phyloP scores from a whole-genome alignment of 441 rosid genomes.

The Gossypium gossypioides region DNA sequence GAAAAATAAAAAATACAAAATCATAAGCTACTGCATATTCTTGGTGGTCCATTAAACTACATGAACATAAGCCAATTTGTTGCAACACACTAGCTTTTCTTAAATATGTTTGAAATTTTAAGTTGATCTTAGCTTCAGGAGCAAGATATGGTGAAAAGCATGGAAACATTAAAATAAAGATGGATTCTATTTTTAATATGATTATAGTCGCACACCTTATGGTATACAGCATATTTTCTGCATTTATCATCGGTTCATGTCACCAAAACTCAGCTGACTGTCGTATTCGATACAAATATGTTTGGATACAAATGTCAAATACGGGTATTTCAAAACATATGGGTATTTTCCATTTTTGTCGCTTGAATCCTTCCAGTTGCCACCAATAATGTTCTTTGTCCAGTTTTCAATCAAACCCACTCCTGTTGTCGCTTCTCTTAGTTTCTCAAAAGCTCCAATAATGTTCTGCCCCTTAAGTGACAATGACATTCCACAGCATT shows the following conservation, averaged over 20 bases:
- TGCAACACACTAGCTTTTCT: not conserved
- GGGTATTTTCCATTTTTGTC: too few species aligned
- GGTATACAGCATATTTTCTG: too few species aligned
- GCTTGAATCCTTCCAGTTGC: not conserved
- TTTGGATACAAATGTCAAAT: too few species aligned
- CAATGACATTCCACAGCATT: constrained; percentile 1
- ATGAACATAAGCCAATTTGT: not conserved
- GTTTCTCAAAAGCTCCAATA: not conserved
- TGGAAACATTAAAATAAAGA: too few species aligned
- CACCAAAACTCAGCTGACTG: too few species aligned
- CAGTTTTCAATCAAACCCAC: constrained; percentile 1
- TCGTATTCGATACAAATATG: too few species aligned
- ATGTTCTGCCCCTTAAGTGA: not conserved
- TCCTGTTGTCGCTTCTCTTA: constrained; percentile 15
- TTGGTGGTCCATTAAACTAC: not conserved
- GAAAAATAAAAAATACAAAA: not conserved
- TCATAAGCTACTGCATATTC: not conserved
- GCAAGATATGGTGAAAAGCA: too few species aligned
- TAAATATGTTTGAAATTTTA: not conserved
- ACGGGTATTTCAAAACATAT: too few species aligned
- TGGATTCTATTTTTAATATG: too few species aligned
- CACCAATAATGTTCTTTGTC: not conserved
- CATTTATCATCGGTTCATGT: too few species aligned
- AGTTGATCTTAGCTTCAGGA: not conserved
- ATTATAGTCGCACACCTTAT: too few species aligned